These are phyloP conservation scores for Solanum chilense DNA, from an alignment of 257 asterid species.

Conservation along the genomic window DNA sequence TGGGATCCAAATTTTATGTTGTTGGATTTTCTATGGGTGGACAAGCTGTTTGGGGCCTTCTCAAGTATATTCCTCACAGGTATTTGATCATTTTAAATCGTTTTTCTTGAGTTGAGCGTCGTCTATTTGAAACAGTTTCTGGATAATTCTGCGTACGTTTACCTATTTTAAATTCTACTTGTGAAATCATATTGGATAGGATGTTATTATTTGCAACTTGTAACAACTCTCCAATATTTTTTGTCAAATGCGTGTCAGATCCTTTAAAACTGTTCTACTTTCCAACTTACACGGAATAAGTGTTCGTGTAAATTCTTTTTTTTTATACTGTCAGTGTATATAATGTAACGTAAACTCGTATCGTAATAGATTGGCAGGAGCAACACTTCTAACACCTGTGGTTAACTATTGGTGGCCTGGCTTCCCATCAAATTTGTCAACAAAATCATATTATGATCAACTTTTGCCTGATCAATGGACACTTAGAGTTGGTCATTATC, in stretches of 20 bases:
- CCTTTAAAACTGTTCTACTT: neutral
- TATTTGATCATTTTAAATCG: neutral
- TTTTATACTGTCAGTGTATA: neutral
- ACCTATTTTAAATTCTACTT: rapidly evolving
- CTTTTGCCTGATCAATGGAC: neutral
- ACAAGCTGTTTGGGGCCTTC: neutral
- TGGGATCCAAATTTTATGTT: neutral
- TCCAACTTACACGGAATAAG: rapidly evolving
- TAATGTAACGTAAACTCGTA: neutral
- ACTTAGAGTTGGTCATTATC: neutral
- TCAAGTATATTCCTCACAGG: neutral
- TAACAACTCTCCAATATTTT: neutral
- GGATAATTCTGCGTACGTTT: neutral
- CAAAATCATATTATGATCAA: neutral
- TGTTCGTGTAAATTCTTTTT: rapidly evolving
- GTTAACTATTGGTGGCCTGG: neutral
- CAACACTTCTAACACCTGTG: neutral
- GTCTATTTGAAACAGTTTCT: rapidly evolving
- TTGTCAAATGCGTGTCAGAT: neutral
- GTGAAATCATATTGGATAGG: neutral
- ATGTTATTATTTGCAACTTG: no score
- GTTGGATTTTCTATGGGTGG: neutral
- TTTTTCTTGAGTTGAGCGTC: neutral
- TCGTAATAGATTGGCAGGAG: neutral
- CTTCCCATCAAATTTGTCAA: neutral